Conservation (phyloP, 352 stramenopile genomes). For the Phytopythium litorale region DNA sequence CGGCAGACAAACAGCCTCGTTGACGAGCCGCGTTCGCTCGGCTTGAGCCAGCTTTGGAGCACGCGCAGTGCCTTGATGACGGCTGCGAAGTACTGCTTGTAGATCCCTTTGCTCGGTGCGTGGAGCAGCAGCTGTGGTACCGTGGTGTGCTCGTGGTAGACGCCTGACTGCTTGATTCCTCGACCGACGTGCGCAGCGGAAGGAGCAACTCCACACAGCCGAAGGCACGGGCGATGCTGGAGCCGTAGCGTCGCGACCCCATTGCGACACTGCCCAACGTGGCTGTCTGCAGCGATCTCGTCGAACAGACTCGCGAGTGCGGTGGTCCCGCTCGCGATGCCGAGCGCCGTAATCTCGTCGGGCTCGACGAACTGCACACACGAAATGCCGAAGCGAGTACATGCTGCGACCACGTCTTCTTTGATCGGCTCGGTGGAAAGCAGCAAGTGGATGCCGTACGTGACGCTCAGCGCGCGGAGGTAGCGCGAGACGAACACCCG, state of each 20-base stretch:
- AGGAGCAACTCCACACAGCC: constrained; percentile 26
- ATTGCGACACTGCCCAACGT: constrained; percentile 35
- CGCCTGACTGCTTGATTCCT: background rate
- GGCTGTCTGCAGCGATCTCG: constrained; percentile 13
- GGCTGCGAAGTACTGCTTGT: constrained; percentile 60
- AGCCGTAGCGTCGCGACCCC: constrained; percentile 31
- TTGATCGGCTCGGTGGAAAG: constrained; percentile 43
- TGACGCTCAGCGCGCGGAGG: constrained; percentile 15
- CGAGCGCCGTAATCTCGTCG: constrained; percentile 44
- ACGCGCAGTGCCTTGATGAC: constrained; percentile 59
- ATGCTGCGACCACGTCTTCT: constrained; percentile 37
- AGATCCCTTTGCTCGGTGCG: constrained; percentile 51
- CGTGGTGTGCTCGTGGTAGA: background rate
- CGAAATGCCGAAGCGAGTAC: constrained; percentile 38
- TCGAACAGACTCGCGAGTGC: constrained; percentile 57
- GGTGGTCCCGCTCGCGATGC: constrained; percentile 26
- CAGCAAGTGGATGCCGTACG: constrained; percentile 32
- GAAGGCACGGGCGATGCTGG: constrained; percentile 35
- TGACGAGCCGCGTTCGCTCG: background rate
- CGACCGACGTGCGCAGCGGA: background rate
- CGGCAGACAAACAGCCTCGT: constrained; percentile 24
- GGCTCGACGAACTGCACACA: constrained; percentile 59
- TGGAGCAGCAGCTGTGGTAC: constrained; percentile 53
- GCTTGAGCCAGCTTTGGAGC: constrained; percentile 35
- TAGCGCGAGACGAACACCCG: constrained; percentile 28